Percentiles rank a stretch among this genome's conserved stretches.
Conservation (phyloP, 345 rosid genomes). For the Citropsis articulata region DNA sequence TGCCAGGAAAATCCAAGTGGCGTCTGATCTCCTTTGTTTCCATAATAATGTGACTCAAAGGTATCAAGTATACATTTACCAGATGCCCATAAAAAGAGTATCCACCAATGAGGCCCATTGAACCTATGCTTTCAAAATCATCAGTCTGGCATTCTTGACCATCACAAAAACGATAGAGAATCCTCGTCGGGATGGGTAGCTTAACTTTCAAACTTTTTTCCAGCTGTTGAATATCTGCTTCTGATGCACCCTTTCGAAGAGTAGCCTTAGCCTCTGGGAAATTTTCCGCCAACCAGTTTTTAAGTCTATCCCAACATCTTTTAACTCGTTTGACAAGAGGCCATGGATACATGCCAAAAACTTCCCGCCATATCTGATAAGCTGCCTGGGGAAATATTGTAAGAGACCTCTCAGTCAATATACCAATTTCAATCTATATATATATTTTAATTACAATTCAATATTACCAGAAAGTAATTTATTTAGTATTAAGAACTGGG, state of each 20-base stretch:
- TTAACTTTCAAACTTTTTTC: slow-evolving; percentile 54
- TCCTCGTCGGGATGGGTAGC: slow-evolving; percentile 72
- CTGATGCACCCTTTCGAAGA: slow-evolving; percentile 71
- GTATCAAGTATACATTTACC: slow-evolving; percentile 71
- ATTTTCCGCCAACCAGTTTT: slow-evolving; percentile 54
- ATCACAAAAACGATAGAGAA: slow-evolving; percentile 77
- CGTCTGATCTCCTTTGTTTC: slow-evolving; percentile 34
- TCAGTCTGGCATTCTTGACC: slow-evolving; percentile 52
- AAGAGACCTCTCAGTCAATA: background rate
- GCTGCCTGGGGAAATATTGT: slow-evolving; percentile 34
- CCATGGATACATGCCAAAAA: slow-evolving; percentile 83
- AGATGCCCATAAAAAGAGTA: slow-evolving; percentile 44
- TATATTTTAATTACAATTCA: no score
- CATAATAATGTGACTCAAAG: slow-evolving; percentile 45
- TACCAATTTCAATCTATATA: background rate
- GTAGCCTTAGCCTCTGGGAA: slow-evolving; percentile 76
- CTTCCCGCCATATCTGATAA: slow-evolving; percentile 68
- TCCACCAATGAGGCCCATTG: slow-evolving; percentile 78
- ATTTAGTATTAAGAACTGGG: background rate
- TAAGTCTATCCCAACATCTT: slow-evolving; percentile 70
- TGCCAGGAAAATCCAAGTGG: slow-evolving; percentile 23
- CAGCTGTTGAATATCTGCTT: slow-evolving; percentile 48
- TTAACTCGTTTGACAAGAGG: slow-evolving; percentile 65
- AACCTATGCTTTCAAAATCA: background rate
- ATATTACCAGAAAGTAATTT: background rate